Conservation (phyloP, 129 eudicot species). For the Rutidosis leptorrhynchoides region DNA sequence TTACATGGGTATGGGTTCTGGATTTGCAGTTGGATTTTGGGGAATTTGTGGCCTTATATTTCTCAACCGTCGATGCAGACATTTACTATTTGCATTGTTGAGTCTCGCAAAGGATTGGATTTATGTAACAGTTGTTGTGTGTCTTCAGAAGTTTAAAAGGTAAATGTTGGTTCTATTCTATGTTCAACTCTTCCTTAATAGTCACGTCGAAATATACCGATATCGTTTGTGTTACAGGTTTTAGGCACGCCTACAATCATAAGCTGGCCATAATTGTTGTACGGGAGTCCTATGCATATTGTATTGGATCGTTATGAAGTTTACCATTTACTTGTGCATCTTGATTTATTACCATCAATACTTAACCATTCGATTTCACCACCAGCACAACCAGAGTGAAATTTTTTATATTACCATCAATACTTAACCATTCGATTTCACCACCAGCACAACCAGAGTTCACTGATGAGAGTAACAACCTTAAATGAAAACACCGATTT, state of each 20-base stretch:
- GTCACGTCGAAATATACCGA: neutral
- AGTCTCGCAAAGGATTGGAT: constrained; percentile 2
- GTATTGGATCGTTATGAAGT: no score
- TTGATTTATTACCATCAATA: no score
- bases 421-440: no score
- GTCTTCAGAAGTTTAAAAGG: neutral
- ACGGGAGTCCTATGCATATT: no score
- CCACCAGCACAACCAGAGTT: neutral
- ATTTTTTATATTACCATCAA: no score
- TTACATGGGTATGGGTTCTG: no score
- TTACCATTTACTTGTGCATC: no score
- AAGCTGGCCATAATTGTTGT: no score
- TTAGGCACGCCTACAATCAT: no score
- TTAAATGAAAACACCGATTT: neutral
- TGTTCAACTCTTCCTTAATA: neutral
- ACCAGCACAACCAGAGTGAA: no score
- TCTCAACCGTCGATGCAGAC: constrained; percentile 11
- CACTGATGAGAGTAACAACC: neutral
- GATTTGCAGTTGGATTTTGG: constrained; percentile 27
- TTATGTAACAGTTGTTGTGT: neutral
- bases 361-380: no score
- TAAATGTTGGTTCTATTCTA: neutral
- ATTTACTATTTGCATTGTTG: neutral
- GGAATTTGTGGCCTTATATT: constrained; percentile 15
- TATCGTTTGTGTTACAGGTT: no score